phyloP scores from a whole-genome alignment of 148 eudicot genomes.

The Rhododendron vialii region DNA sequence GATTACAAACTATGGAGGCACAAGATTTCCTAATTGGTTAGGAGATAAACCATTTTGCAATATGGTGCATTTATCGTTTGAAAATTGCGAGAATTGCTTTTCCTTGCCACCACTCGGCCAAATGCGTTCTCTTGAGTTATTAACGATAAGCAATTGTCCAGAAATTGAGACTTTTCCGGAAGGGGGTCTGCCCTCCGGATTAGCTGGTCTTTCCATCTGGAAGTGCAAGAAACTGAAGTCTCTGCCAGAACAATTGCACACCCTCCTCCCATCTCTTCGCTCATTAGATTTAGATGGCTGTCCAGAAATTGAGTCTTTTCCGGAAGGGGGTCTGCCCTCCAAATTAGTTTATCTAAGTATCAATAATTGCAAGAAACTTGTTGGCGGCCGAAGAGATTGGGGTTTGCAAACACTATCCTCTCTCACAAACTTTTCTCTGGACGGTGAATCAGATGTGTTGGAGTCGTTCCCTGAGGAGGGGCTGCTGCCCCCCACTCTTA shows the following conservation, averaged over 20 bases:
- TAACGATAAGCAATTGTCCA: accelerated
- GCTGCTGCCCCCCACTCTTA: too few relatives aligned
- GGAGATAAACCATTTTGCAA: not conserved
- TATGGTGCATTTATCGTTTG: not conserved
- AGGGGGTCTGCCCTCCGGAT: too few relatives aligned
- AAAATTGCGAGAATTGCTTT: not conserved
- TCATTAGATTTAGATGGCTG: not conserved
- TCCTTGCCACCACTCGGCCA: conserved; percentile 2
- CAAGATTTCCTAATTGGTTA: conserved; percentile 8
- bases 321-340: not conserved
- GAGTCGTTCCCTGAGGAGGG: too few relatives aligned
- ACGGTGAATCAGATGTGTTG: too few relatives aligned
- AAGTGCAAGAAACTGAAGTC: too few relatives aligned
- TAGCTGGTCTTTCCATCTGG: accelerated
- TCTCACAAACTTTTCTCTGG: too few relatives aligned
- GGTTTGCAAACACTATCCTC: too few relatives aligned
- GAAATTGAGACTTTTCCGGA: too few relatives aligned
- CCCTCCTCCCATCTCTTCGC: not conserved
- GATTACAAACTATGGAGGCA: not conserved
- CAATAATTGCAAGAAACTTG: not conserved
- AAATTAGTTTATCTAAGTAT: not conserved
- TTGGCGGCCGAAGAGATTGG: too few relatives aligned
- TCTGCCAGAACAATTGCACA: too few relatives aligned
- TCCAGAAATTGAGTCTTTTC: not conserved
- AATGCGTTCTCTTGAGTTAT: not conserved